phyloP scores from a whole-genome alignment of 2,329 filamentous ascomycete species.

The Pestalotiopsis sp. region DNA sequence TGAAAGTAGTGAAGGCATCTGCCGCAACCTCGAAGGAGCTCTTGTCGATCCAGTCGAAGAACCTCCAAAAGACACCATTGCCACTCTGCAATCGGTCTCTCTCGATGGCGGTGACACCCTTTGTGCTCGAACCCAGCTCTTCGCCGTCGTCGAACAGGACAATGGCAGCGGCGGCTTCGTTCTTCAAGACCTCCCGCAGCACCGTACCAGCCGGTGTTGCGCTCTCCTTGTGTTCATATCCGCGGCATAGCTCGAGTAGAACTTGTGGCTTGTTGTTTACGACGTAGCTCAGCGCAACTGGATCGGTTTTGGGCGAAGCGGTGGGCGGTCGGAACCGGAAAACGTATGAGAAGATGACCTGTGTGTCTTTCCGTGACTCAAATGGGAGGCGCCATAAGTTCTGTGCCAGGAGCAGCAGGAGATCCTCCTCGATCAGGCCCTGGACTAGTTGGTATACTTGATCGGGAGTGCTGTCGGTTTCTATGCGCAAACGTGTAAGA shows the following conservation, averaged over 20 bases:
- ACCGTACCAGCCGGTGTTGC: slow-evolving; percentile 91
- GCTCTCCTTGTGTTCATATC: slow-evolving; percentile 89
- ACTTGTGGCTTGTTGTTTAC: slow-evolving; percentile 86
- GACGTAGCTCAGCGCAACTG: slow-evolving; percentile 85
- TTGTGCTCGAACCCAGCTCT: slow-evolving; percentile 69
- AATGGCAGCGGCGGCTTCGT: slow-evolving; percentile 86
- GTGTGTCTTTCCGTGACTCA: slow-evolving; percentile 93
- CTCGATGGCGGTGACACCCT: slow-evolving; percentile 78
- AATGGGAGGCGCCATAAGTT: slow-evolving; percentile 88
- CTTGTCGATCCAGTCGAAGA: slow-evolving; percentile 97
- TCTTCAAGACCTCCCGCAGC: slow-evolving; percentile 84
- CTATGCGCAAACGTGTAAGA: slow-evolving; percentile 46
- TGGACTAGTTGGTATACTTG: slow-evolving; percentile 86
- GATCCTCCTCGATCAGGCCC: slow-evolving; percentile 84
- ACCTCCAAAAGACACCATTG: slow-evolving; percentile 90
- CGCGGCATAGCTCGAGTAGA: slow-evolving; percentile 83
- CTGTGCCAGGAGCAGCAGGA: slow-evolving; percentile 81
- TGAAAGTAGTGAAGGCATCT: slow-evolving; percentile 96
- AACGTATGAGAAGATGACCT: slow-evolving; percentile 93
- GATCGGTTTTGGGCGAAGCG: slow-evolving; percentile 70
- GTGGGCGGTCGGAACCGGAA: slow-evolving; percentile 83
- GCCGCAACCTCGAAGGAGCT: slow-evolving; percentile 96
- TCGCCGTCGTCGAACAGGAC: slow-evolving; percentile 90
- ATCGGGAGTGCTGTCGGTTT: slow-evolving; percentile 83
- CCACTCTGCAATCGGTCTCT: slow-evolving; percentile 76